Base-by-base conservation (phyloP, 306 rosid genomes). In the Lathyrus sativus region DNA sequence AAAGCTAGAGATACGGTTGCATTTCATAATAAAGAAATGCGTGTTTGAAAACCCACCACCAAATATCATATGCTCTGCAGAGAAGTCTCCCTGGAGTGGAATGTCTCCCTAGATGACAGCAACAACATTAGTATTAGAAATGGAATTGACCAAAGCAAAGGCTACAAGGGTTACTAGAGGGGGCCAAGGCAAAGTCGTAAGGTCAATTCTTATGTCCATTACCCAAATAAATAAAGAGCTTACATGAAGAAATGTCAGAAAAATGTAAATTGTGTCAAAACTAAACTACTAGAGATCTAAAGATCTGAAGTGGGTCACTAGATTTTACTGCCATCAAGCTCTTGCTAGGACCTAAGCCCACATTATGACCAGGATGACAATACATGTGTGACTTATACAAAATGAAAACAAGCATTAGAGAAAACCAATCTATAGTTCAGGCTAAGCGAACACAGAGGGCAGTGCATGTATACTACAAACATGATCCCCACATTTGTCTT, bases 31-130 rank as follows among this genome's bases (percentile, higher is more conserved):
- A 73, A 58, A 39, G 53, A 60, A 73, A 67, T 70, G 8, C 15
- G 53, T 2, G 53, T 60, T 62, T 2, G 15, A 54, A 62, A 68
- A 81, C 93, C 33, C 76, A 93, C 96, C 96, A 77, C 98, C 98
- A 67, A 88, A 93, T 59, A 93, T 93, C 97, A 93, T 93, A 88
- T 93, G 98, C 55, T 90, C 96, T 8, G 98, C 96, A 61, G 98
- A 90, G 79, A 93, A 93, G 83, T 90, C 96, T 61, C 98, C 98
- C 79, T 93, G 98, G 17, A 93, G 92, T 0, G 97, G 96, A 78
- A 92, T 70, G 72, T 93, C 98, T 72, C 98, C 97, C 98, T 93
- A 91, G 51, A 81, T 49, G 42, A 73, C 49, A 61, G 42, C 70
- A 67, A 53, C 67, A 61, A 67, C 5, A 72, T 71, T n/a, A 65